Base-by-base conservation (phyloP, 768 basidiomycete genomes). In the Omphalotus guepiniiformis region DNA sequence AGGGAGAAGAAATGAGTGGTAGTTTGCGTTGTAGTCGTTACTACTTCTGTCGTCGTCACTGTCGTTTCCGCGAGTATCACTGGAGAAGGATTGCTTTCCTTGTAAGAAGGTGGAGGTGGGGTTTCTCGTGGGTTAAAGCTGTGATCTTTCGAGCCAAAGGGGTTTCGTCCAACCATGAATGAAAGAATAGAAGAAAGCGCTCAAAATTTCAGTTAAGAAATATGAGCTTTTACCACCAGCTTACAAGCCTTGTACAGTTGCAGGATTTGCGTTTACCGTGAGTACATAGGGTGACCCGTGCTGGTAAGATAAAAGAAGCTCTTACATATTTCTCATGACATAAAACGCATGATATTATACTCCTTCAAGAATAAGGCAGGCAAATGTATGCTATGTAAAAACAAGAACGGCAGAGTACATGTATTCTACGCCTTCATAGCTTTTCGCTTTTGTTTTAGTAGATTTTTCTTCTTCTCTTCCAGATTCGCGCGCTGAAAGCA, bases 1-100 rank as follows among this genome's bases (percentile, higher is more conserved):
- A 83, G 63, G 19, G 84, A 81, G 63, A 87, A 80, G 64, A 86
- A 80, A 63, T 80, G 80, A 19, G 79, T 74, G 11, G 76, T 68
- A 11, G 74, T 73, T 42, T 70, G 67, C 11, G 74, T 73, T 19
- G 71, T 69, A 23, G 76, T 74, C 6, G 73, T 70, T n/a, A 72
- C 65, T 30, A 65, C 62, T 53, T 70, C 67, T 18, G 74, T 76
- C 23, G 69, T 73, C 22, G 74, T 76, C 41, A 74, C 75, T 22
- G 74, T 74, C 29, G 67, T 74, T 58, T 72, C 73, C 39, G 74
- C 58, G 27, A 75, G 57, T 21, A 74, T 48, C 40, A 70, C 58
- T 26, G 71, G 63, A 28, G 68, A 49, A 50, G 57, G 50, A 25
- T 54, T 39, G 28, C 55, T 54, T 25, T 60, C 50, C 38, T 66